A percentile compares a stretch with the other conserved stretches of the same genome.
Evolutionary conservation across 2,329 filamentous ascomycete species (phyloP).

Genomic region (Knufia petricola): DNA sequence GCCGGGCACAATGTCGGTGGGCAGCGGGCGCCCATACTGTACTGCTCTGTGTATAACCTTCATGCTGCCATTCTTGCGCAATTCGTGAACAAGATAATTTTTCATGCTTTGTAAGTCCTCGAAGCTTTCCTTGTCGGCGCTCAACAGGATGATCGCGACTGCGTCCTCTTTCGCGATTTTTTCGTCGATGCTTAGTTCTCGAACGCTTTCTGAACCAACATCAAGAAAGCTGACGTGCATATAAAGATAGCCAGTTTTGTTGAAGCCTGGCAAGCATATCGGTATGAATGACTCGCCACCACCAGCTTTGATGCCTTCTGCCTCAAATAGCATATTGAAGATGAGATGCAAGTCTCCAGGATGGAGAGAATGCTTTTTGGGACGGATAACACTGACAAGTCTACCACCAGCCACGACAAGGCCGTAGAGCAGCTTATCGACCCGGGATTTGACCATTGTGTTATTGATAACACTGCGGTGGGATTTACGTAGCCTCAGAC

Average conservation of each 20-base stretch:
- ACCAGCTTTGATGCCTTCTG: conserved; percentile 78
- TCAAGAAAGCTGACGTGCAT: conserved; percentile 98
- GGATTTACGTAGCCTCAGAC: conserved; percentile 80
- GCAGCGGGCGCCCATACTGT: conserved; percentile 57
- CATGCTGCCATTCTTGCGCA: conserved; percentile 67
- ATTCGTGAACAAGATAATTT: conserved; percentile 54
- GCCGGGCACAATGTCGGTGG: conserved; percentile 68
- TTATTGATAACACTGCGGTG: conserved; percentile 81
- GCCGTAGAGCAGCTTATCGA: conserved; percentile 76
- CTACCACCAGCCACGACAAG: conserved; percentile 85
- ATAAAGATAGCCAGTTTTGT: conserved; percentile 91
- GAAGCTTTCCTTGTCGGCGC: conserved; percentile 85
- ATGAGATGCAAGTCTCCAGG: conserved; percentile 92
- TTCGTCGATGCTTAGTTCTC: conserved; percentile 32
- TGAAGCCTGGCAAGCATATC: conserved; percentile 90
- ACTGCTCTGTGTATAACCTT: conserved; percentile 64
- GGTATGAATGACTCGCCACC: conserved; percentile 98
- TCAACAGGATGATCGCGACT: conserved; percentile 87
- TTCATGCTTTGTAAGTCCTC: conserved; percentile 72
- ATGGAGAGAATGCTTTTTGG: conserved; percentile 88
- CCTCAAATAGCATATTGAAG: conserved; percentile 99
- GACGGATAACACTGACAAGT: conserved; percentile 87
- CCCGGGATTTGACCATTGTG: conserved; percentile 67
- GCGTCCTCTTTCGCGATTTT: conserved; percentile 50
- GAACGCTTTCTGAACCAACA: conserved; percentile 41